Evolutionary conservation across 2,329 filamentous ascomycete genomes (phyloP), one percentile per base, ranked within the genome.

Genomic region (Ophiognomonia clavigignenti-juglandacearum): DNA sequence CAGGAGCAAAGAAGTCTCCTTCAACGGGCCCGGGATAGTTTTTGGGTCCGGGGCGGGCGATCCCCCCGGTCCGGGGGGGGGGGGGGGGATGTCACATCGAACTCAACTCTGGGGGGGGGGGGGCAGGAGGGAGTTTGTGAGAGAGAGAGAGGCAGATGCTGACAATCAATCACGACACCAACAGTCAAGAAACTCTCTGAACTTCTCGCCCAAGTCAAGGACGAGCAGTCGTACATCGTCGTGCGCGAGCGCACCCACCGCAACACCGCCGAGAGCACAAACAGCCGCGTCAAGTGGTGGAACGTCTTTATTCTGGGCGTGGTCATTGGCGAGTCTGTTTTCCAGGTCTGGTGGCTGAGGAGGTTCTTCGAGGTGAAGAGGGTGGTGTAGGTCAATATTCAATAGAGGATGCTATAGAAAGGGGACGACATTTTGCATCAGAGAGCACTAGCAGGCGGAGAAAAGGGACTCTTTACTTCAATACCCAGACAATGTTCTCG

Each of bases 261-360:
- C 65, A 98, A 98, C 74, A 98, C 93, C 9, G 93, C 93, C 55
- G 93, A 98, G 75, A 96, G 91, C 78, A 98, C 93, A 61, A 98
- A 98, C 70, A 80, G 83, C 58, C 81, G 93, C 57, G 93, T 98
- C 66, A 98, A 98, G 77, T 98, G 93, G 93, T 98, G 93, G 93
- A 96, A 93, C 69, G 80, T 97, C 59, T 97, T 97, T 70, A 91
- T 98, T 70, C 82, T 98, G 55, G 79, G 82, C 47, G 83, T 97
- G 42, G 80, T 98, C 54, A 77, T 95, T 56, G 90, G 86, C 60
- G 89, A 97, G 74, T 93, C 90, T 52, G 74, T 96, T 56, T 98
- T 98, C 77, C 93, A 98, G 74, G 92, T 98, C 56, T 98, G 93
- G 92, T 98, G 93, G 91, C 71, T 98, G 66, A 93, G 95, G 74